Percentiles rank a stretch among this genome's conserved stretches.
These are phyloP conservation scores for Linderniella brevidens DNA, from an alignment of 257 asterid species.

Conservation along the genomic window DNA sequence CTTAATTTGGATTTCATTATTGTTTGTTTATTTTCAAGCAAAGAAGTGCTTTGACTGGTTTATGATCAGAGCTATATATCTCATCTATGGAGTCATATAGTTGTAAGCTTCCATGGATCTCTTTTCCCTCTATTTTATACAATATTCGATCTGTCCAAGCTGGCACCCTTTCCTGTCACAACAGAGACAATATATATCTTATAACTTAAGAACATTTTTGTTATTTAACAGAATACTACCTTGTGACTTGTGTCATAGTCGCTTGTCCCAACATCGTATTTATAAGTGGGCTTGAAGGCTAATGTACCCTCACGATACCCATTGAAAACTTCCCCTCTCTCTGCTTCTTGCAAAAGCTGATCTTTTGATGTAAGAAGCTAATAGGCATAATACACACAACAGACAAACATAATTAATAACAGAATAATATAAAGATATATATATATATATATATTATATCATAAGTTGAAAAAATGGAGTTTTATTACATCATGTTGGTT, in stretches of 20 bases:
- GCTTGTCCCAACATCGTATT: slow-evolving; percentile 43
- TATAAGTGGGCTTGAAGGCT: slow-evolving; percentile 54
- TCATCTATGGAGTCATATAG: slow-evolving; percentile 40
- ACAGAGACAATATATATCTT: background rate
- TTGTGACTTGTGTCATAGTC: slow-evolving; percentile 55
- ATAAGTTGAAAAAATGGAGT: background rate
- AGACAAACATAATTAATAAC: background rate
- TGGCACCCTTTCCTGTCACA: slow-evolving; percentile 53
- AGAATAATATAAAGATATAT: too few relatives aligned
- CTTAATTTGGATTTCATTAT: too few relatives aligned
- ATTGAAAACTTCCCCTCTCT: slow-evolving; percentile 48
- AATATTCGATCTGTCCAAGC: slow-evolving; percentile 71
- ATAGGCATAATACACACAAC: too few relatives aligned
- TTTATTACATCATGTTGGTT: slow-evolving; percentile 33
- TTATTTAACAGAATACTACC: slow-evolving; percentile 13
- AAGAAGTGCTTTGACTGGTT: slow-evolving; percentile 57
- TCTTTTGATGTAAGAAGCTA: slow-evolving; percentile 37
- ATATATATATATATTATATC: background rate
- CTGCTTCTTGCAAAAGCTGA: slow-evolving; percentile 61
- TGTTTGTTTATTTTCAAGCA: slow-evolving; percentile 27
- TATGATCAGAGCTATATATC: slow-evolving; percentile 48
- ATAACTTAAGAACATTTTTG: too few relatives aligned
- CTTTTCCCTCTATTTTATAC: slow-evolving; percentile 35
- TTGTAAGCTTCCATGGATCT: slow-evolving; percentile 31
- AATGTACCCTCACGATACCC: slow-evolving; percentile 55